phyloP scores from a whole-genome alignment of 805 yeast species.

The Yarrowia sp. region DNA sequence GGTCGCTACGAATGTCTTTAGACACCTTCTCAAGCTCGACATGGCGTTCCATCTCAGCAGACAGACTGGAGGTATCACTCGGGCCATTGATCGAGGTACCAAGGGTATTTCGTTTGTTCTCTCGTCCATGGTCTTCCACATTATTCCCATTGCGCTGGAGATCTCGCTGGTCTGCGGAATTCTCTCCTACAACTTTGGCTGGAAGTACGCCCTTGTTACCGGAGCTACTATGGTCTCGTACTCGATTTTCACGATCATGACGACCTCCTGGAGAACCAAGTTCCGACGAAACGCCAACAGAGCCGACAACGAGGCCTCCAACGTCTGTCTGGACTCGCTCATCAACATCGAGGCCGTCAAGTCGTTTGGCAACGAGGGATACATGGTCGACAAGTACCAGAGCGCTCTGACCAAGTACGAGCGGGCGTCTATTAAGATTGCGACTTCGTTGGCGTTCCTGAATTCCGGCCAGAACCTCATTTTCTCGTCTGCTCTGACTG shows the following conservation, averaged over 20 bases:
- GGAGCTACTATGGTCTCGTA: slow-evolving; percentile 85
- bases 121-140: slow-evolving; percentile 96
- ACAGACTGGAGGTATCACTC: slow-evolving; percentile 93
- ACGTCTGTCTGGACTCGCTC: slow-evolving; percentile 88
- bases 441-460: slow-evolving; percentile 69
- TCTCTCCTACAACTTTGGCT: slow-evolving; percentile 87
- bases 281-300: slow-evolving; percentile 85
- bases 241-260: slow-evolving; percentile 78
- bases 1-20: slow-evolving; percentile 85
- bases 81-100: slow-evolving; percentile 97
- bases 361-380: slow-evolving; percentile 85
- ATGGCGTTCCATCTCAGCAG: slow-evolving; percentile 83
- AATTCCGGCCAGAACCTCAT: slow-evolving; percentile 78
- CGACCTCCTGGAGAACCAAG: slow-evolving; percentile 95
- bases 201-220: slow-evolving; percentile 84
- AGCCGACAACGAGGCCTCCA: slow-evolving; percentile 95
- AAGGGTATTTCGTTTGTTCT: slow-evolving; percentile 93
- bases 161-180: slow-evolving; percentile 92
- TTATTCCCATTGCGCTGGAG: slow-evolving; percentile 88
- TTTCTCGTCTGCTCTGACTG: slow-evolving; percentile 84
- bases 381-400: slow-evolving; percentile 78
- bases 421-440: slow-evolving; percentile 63
- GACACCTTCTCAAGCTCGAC: slow-evolving; percentile 79
- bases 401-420: slow-evolving; percentile 70
- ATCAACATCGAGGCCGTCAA: slow-evolving; percentile 94